Conservation (phyloP, 2,329 filamentous ascomycete genomes). For the Myrmaecium sp. region DNA sequence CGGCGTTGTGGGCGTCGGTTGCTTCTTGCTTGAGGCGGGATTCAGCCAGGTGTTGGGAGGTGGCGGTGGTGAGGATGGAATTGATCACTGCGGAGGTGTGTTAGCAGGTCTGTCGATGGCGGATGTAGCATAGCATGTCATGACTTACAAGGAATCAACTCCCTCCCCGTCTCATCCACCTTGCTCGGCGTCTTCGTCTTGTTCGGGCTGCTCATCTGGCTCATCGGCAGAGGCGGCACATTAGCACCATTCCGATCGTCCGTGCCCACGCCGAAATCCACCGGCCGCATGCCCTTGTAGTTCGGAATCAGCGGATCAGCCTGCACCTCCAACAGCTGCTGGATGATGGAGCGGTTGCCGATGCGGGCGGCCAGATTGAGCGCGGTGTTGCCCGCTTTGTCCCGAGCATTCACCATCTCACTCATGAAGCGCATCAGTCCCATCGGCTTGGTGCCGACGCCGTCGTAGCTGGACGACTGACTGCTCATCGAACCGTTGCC, state of each 20-base stretch:
- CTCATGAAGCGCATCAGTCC: conserved; percentile 86
- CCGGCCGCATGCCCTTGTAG: conserved; percentile 67
- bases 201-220: conserved; percentile 15
- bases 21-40: conserved; percentile 69
- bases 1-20: conserved; percentile 66
- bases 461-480: conserved; percentile 23
- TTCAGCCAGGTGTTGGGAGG: conserved; percentile 62
- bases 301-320: conserved; percentile 89
- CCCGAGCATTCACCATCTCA: conserved; percentile 90
- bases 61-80: conserved; percentile 62
- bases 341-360: conserved; percentile 85
- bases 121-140: neutral
- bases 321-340: conserved; percentile 88
- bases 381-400: conserved; percentile 87
- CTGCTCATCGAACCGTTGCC: conserved; percentile 31
- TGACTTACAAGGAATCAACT: conserved; percentile 60
- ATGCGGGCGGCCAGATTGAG: conserved; percentile 87
- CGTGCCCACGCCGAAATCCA: conserved; percentile 86
- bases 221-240: conserved; percentile 28
- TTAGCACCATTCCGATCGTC: conserved; percentile 34
- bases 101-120: conserved; percentile 3
- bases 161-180: conserved; percentile 58
- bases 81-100: conserved; percentile 52
- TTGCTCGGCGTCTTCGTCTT: conserved; percentile 24
- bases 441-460: conserved; percentile 55